These are phyloP conservation scores for Trichomonas tenax DNA, from an alignment of 208 protist species.

Conservation along the genomic window DNA sequence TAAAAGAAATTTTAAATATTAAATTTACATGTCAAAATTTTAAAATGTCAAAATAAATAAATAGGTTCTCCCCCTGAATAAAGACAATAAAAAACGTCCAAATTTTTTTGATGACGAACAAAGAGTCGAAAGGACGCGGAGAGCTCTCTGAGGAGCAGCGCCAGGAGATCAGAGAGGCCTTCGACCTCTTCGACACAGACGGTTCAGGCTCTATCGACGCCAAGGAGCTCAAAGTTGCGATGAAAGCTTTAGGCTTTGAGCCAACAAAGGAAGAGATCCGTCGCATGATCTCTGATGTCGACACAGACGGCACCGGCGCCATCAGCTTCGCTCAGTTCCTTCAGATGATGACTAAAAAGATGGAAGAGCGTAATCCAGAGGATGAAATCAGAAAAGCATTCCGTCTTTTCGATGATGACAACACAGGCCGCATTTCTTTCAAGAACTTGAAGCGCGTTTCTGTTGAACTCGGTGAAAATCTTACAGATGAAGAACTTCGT, in stretches of 20 bases:
- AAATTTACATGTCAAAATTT: too few relatives aligned
- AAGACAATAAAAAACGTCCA: too few relatives aligned
- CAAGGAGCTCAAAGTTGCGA: constrained; percentile 96
- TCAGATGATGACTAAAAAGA: constrained; percentile 66
- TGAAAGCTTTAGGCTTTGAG: constrained; percentile 95
- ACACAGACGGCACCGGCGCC: constrained; percentile 54
- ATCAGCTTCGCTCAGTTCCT: constrained; percentile 63
- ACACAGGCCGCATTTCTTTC: constrained; percentile 63
- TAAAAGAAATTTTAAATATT: too few relatives aligned
- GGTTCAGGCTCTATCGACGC: constrained; percentile 72
- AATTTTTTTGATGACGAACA: neutral
- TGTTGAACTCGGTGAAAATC: constrained; percentile 58
- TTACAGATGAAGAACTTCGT: constrained; percentile 58
- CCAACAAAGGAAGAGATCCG: constrained; percentile 74
- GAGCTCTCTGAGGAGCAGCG: constrained; percentile 92
- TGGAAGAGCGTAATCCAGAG: constrained; percentile 63
- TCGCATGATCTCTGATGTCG: constrained; percentile 59
- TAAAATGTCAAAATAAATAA: too few relatives aligned
- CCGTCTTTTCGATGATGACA: constrained; percentile 43
- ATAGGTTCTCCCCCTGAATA: too few relatives aligned
- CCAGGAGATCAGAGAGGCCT: constrained; percentile 95
- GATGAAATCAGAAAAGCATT: constrained; percentile 40
- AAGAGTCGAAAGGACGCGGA: neutral
- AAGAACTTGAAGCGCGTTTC: constrained; percentile 71
- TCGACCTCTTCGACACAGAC: constrained; percentile 83